Percentiles rank a stretch among this genome's conserved stretches.
Evolutionary conservation across 2,329 filamentous ascomycete genomes (phyloP).

Genomic region (Hypocrella siamensis): DNA sequence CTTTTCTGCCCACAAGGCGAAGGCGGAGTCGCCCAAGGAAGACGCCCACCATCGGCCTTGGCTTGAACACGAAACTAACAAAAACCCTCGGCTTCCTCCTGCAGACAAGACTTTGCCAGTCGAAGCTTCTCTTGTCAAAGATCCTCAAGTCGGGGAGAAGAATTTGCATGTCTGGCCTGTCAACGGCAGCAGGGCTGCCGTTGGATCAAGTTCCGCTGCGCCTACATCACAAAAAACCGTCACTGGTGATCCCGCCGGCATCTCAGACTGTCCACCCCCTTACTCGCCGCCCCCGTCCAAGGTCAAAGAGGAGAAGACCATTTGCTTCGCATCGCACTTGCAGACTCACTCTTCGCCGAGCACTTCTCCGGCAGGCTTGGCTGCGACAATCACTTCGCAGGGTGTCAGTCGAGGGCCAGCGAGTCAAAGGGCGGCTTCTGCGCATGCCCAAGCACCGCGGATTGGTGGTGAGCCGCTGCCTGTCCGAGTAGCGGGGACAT

Average conservation of each 20-base stretch:
- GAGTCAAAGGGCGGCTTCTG: slow-evolving; percentile 29
- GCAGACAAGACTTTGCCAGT: no score
- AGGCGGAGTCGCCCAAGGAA: slow-evolving; percentile 14
- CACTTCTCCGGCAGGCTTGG: slow-evolving; percentile 45
- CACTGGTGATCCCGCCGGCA: not conserved
- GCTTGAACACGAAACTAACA: slow-evolving; percentile 11
- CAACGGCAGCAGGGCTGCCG: no score
- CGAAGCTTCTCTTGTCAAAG: no score
- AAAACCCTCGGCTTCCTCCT: slow-evolving; percentile 6
- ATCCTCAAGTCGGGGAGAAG: no score
- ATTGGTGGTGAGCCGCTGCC: slow-evolving; percentile 18
- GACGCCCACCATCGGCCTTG: slow-evolving; percentile 21
- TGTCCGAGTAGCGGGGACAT: slow-evolving; percentile 27
- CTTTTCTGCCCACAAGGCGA: slow-evolving; percentile 23
- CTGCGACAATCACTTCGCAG: slow-evolving; percentile 45
- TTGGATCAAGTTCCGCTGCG: not conserved
- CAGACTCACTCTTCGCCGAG: slow-evolving; percentile 42
- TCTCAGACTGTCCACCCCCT: slow-evolving; percentile 32
- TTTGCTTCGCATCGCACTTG: no score
- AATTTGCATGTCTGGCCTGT: no score
- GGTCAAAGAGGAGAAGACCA: no score
- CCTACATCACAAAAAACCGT: slow-evolving; percentile 1
- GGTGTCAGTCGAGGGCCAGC: slow-evolving; percentile 45
- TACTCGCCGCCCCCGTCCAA: slow-evolving; percentile 42
- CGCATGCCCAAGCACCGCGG: slow-evolving; percentile 6